These are phyloP conservation scores for Zelonia costaricensis DNA, from an alignment of 208 protist genomes.

Conservation along the genomic window DNA sequence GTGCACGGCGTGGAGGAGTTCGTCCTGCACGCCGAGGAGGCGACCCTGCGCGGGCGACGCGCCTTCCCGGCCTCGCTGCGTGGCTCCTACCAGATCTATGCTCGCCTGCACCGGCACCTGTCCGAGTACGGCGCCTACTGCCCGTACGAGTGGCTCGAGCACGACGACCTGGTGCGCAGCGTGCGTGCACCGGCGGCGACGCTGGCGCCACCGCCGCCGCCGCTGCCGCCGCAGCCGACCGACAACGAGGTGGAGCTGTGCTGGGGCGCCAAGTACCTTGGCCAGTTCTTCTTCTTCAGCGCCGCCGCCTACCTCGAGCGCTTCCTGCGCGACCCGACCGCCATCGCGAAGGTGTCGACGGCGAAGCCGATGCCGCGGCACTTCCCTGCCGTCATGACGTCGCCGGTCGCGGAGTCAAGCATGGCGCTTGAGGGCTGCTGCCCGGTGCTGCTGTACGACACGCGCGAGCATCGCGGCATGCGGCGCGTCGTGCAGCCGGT, in stretches of 20 bases:
- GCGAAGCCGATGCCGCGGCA: constrained; percentile 50
- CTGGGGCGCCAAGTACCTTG: constrained; percentile 60
- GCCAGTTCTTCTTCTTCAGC: constrained; percentile 82
- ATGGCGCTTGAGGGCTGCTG: constrained; percentile 86
- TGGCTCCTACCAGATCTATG: constrained; percentile 44
- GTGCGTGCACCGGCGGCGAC: constrained; percentile 1
- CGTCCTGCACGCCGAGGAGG: constrained; percentile 31
- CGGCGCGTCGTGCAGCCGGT: constrained; percentile 76
- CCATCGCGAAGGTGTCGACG: constrained; percentile 48
- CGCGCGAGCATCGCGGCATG: constrained; percentile 71
- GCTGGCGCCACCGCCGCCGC: constrained; percentile 5
- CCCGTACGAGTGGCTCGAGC: constrained; percentile 77
- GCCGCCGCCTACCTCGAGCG: constrained; percentile 42
- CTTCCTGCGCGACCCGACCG: constrained; percentile 65
- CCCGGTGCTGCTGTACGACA: constrained; percentile 91
- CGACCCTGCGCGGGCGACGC: constrained; percentile 28
- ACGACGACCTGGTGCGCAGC: constrained; percentile 52
- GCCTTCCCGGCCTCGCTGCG: constrained; percentile 62
- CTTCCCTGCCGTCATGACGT: constrained; percentile 7
- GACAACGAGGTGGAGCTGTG: constrained; percentile 14
- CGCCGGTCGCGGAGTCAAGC: constrained; percentile 10
- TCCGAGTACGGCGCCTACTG: constrained; percentile 82
- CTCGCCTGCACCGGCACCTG: constrained; percentile 36
- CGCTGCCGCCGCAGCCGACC: not conserved
- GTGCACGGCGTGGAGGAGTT: constrained; percentile 60